Conservation (phyloP, 306 rosid species). For the Biancaea sappan region DNA sequence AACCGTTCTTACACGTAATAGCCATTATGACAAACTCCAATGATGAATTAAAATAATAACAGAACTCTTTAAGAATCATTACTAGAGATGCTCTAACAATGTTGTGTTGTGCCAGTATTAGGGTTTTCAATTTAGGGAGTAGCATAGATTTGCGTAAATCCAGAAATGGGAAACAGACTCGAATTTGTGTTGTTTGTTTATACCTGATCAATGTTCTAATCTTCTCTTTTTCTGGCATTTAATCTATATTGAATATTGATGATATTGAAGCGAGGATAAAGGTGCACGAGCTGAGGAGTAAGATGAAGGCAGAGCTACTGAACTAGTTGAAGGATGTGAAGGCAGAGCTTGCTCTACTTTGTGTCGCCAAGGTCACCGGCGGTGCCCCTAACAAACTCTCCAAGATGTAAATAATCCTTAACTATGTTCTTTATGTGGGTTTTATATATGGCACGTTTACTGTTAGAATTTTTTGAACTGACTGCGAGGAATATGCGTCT, state of each 20-base stretch:
- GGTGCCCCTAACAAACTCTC: slow-evolving; percentile 98
- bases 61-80: too few relatives aligned
- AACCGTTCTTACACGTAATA: too few relatives aligned
- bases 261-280: slow-evolving; percentile 76
- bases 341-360: slow-evolving; percentile 87
- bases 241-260: neutral
- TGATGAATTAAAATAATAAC: too few relatives aligned
- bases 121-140: slow-evolving; percentile 38
- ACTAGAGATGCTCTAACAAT: too few relatives aligned
- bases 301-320: slow-evolving; percentile 65
- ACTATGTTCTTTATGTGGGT: neutral
- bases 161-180: slow-evolving; percentile 34
- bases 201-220: neutral
- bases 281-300: slow-evolving; percentile 88
- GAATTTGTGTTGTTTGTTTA: neutral
- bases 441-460: too few relatives aligned
- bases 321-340: slow-evolving; percentile 83
- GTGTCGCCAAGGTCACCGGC: slow-evolving; percentile 94
- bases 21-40: too few relatives aligned
- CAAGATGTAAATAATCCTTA: slow-evolving; percentile 53
- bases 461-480: neutral
- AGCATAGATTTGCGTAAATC: slow-evolving; percentile 12
- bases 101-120: neutral
- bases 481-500: neutral
- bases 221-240: neutral